These are phyloP conservation scores for Flaveria ramosissima DNA, from an alignment of 129 eudicot species.

Conservation along the genomic window DNA sequence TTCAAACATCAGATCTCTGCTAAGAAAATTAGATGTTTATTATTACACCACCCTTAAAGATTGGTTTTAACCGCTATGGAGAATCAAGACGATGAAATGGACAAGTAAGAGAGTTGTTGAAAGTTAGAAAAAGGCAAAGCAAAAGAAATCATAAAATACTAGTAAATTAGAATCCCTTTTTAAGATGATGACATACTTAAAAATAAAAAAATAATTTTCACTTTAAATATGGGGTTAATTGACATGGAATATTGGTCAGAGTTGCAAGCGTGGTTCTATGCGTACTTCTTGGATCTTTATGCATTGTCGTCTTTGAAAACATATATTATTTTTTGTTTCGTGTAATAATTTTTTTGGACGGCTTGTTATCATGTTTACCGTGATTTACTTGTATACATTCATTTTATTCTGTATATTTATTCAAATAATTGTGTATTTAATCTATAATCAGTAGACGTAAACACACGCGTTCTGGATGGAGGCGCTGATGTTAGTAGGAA, in stretches of 20 bases:
- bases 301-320: constrained; percentile 25
- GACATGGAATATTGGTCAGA: constrained; percentile 35
- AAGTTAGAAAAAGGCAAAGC: background rate
- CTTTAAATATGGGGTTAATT: background rate
- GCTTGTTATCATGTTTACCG: no score
- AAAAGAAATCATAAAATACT: background rate
- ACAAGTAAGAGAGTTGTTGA: background rate
- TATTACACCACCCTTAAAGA: no score
- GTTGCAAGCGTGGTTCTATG: constrained; percentile 39
- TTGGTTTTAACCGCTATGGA: no score
- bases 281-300: constrained; percentile 37
- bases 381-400: no score
- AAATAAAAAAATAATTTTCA: background rate
- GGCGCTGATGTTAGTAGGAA: no score
- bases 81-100: background rate
- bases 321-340: background rate
- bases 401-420: no score
- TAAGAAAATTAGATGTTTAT: no score
- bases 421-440: no score
- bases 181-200: background rate
- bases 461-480: no score
- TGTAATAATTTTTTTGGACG: no score
- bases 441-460: no score
- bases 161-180: background rate
- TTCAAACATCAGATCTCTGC: no score